Conservation (phyloP, 2,329 filamentous ascomycete species). For the Arachnomyces sp. region DNA sequence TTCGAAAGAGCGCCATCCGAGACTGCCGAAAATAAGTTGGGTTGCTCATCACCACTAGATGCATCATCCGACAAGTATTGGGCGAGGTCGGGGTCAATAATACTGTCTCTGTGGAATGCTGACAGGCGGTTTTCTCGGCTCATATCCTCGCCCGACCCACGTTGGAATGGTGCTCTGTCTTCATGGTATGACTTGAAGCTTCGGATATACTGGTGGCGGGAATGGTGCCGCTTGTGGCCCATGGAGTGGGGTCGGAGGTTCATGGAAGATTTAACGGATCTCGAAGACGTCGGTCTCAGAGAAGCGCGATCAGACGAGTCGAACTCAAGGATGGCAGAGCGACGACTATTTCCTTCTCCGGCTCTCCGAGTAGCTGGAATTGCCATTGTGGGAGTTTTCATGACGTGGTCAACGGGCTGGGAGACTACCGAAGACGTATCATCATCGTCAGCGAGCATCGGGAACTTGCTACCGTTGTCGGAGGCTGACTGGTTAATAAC, state of each 20-base stretch:
- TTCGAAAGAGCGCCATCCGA: slow-evolving; percentile 56
- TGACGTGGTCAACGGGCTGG: slow-evolving; percentile 39
- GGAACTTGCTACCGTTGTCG: slow-evolving; percentile 45
- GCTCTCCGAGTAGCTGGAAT: slow-evolving; percentile 58
- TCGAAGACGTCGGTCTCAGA: slow-evolving; percentile 87
- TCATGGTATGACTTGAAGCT: slow-evolving; percentile 65
- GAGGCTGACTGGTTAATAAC: slow-evolving; percentile 51
- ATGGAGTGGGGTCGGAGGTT: slow-evolving; percentile 66
- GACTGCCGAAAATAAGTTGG: slow-evolving; percentile 74
- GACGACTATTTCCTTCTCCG: slow-evolving; percentile 71
- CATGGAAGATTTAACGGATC: slow-evolving; percentile 71
- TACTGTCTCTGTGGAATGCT: slow-evolving; percentile 97
- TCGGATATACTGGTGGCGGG: slow-evolving; percentile 74
- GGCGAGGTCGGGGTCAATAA: slow-evolving; percentile 92
- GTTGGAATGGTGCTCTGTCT: slow-evolving; percentile 80
- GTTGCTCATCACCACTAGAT: slow-evolving; percentile 86
- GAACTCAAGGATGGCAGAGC: slow-evolving; percentile 84
- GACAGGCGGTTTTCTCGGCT: slow-evolving; percentile 62
- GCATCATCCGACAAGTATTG: slow-evolving; percentile 92
- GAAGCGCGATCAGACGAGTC: slow-evolving; percentile 59
- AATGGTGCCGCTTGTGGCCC: slow-evolving; percentile 77
- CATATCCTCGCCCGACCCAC: slow-evolving; percentile 62
- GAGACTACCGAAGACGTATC: slow-evolving; percentile 41
- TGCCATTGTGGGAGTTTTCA: slow-evolving; percentile 54
- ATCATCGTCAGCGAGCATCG: slow-evolving; percentile 40